These are phyloP conservation scores for Penicillium subrubescens DNA, from an alignment of 495 filamentous ascomycete species.

Conservation along the genomic window DNA sequence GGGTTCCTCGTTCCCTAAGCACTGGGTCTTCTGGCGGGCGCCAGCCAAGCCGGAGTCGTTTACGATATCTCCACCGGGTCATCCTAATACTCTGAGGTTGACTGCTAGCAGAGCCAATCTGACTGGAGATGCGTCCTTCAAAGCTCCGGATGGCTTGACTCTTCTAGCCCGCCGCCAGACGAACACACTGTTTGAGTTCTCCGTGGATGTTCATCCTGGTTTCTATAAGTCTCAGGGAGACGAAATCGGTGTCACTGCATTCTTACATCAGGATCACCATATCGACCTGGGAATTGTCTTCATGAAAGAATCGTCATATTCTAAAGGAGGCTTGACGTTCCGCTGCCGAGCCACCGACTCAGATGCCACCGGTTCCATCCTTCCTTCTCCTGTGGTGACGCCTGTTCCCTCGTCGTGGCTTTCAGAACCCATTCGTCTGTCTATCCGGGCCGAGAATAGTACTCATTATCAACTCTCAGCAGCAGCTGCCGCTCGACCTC, in stretches of 20 bases:
- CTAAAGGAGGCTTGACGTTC: not conserved
- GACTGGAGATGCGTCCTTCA: not conserved
- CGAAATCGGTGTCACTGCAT: constrained; percentile 26
- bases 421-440: constrained; percentile 10
- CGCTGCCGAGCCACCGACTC: not conserved
- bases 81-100: constrained; percentile 12
- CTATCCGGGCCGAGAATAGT: constrained; percentile 15
- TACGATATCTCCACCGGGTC: constrained; percentile 18
- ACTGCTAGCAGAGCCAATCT: constrained; percentile 16
- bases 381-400: constrained; percentile 6
- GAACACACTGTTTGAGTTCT: constrained; percentile 22
- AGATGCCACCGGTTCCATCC: constrained; percentile 1
- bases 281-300: constrained; percentile 25
- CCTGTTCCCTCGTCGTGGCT: constrained; percentile 7
- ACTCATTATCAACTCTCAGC: constrained; percentile 23
- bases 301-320: not conserved
- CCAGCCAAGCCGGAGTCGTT: constrained; percentile 7
- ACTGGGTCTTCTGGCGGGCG: constrained; percentile 22
- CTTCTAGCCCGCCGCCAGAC: constrained; percentile 23
- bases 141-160: constrained; percentile 8
- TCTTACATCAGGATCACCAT: constrained; percentile 26
- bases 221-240: not conserved
- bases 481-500: not conserved
- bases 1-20: constrained; percentile 13
- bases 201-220: constrained; percentile 19